Evolutionary conservation across 2,329 filamentous ascomycete genomes (phyloP).

Genomic region (Trichophyton simii): DNA sequence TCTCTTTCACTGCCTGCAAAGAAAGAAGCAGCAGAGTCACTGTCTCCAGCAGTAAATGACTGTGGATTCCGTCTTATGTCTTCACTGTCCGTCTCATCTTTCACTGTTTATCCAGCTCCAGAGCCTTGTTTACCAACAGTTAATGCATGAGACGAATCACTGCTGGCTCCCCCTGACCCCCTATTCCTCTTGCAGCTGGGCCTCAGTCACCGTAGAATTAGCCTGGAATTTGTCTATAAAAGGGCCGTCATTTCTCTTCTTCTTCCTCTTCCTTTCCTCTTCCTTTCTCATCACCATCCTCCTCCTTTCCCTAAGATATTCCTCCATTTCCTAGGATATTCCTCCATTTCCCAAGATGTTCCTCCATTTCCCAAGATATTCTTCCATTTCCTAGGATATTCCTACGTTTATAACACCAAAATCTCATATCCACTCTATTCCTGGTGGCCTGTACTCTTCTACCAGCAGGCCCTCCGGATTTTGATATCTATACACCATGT

Average conservation of each 20-base stretch:
- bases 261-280: not conserved
- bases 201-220: not conserved
- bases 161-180: not conserved
- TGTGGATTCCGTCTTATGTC: not conserved
- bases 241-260: not conserved
- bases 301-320: not conserved
- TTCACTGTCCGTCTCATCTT: not conserved
- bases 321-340: no score
- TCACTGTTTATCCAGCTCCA: not conserved
- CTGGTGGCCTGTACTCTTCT: no score
- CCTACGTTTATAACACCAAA: no score
- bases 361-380: no score
- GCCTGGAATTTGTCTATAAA: not conserved
- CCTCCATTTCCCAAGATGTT: no score
- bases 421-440: no score
- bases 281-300: not conserved
- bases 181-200: not conserved
- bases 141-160: constrained; percentile 2
- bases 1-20: not conserved
- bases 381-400: no score
- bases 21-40: not conserved
- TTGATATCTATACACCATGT: no score
- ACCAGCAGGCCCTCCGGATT: no score
- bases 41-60: not conserved
- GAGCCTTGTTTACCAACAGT: not conserved